Base-by-base conservation (phyloP, 352 stramenopile genomes). In the Globisporangium megalacanthum region DNA sequence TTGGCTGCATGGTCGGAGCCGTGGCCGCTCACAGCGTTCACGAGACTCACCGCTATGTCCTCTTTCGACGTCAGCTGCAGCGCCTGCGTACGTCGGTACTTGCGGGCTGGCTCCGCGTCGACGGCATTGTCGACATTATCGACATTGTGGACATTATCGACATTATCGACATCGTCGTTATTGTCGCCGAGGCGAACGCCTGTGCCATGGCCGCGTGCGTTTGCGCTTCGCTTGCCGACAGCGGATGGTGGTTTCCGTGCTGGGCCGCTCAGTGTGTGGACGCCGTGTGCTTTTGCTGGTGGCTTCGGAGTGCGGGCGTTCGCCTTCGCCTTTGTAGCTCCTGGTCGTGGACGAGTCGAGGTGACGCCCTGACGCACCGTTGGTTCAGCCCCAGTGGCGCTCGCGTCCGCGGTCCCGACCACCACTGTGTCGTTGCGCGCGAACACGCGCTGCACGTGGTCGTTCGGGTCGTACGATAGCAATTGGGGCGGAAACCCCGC, bases 41-140 rank as follows among this genome's bases (percentile, higher is more conserved):
- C 75, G 22, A 95, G 64, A 50, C 65, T 72, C 37, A 78, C 55
- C n/a, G 68, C 81, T 35, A 95, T 73, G 52, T 90, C 83, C 36
- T 91, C 85, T 57, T 92, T 92, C 4, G 80, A 91, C 29, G 66
- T 86, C 46, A 93, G 61, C 7, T 91, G 68, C 41, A 93, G 67
- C 10, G 70, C 68, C 17, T 60, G 70, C 8, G 63, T 78, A 17
- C 80, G 77, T 20, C 72, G 62, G 37, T 86, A 87, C 54, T 88
- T 89, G 6, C 15, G 41, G 17, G 19, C 35, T 48, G 33, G 45
- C 42, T 56, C 15, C 19, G 42, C 17, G 5, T 6, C 37, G 10
- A 3, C 46, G 4, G 47, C 52, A n/a, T 46, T 49, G 13, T 29
- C 31, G n/a, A 47, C n/a, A 22, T 15, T 4, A 10, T 13, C 37